phyloP scores from a whole-genome alignment of 75 land plant genomes.

The Selaginella moellendorffii region DNA sequence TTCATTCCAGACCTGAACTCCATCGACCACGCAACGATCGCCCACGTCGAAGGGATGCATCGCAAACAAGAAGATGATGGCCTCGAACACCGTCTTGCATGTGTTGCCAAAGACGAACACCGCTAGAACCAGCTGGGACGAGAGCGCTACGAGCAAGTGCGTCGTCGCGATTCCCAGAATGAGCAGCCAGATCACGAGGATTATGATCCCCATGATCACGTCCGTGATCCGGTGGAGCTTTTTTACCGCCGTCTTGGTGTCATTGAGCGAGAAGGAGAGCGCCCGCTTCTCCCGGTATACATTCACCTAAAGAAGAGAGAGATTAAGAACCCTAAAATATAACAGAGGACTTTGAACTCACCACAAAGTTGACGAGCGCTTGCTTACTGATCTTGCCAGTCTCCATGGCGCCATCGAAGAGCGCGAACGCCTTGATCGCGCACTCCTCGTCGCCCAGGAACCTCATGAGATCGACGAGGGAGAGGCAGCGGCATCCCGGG shows the following conservation, averaged over 20 bases:
- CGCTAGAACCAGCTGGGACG: constrained; percentile 71
- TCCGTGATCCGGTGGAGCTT: constrained; percentile 65
- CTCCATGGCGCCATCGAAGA: constrained; percentile 6
- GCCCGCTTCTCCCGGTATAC: constrained; percentile 74
- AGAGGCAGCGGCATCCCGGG: constrained; percentile 30
- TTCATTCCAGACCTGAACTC: constrained; percentile 49
- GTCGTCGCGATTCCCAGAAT: constrained; percentile 75
- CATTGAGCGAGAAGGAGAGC: constrained; percentile 71
- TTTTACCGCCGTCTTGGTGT: constrained; percentile 92
- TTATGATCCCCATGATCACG: constrained; percentile 34
- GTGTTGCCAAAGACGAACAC: constrained; percentile 92
- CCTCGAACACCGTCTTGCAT: constrained; percentile 70
- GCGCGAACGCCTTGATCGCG: not conserved
- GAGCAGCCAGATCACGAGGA: constrained; percentile 48
- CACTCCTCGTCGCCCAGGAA: constrained; percentile 2
- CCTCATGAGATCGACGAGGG: not conserved
- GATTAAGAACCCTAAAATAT: not conserved
- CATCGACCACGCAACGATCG: constrained; percentile 80
- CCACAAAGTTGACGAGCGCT: constrained; percentile 79
- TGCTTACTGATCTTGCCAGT: constrained; percentile 31
- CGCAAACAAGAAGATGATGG: constrained; percentile 79
- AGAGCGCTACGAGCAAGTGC: constrained; percentile 44
- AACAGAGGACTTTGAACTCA: constrained; percentile 13
- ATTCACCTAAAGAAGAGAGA: constrained; percentile 41
- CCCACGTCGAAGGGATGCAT: constrained; percentile 98